Percentiles rank a stretch among this genome's conserved stretches.
Evolutionary conservation across 164 flowering plant species (phyloP).

Genomic region (Chimonanthus praecox): DNA sequence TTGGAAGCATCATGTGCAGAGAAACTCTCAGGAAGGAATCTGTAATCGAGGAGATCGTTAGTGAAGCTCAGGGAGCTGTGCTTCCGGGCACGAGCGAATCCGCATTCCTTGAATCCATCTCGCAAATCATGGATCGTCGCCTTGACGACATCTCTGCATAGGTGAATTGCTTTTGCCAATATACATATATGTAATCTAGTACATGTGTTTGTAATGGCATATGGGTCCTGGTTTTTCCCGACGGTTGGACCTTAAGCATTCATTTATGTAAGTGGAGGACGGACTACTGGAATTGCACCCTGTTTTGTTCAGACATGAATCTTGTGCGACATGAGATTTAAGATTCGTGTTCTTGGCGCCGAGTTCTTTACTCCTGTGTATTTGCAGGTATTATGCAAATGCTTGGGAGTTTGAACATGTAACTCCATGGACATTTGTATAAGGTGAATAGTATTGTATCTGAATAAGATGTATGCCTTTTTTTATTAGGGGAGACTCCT

Average conservation of each 20-base stretch:
- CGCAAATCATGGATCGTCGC: conserved; percentile 47
- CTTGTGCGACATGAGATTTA: background rate
- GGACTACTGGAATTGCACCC: background rate
- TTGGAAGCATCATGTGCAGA: conserved; percentile 77
- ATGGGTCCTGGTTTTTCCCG: background rate
- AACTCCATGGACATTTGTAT: background rate
- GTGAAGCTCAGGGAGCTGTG: conserved; percentile 44
- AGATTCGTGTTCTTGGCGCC: background rate
- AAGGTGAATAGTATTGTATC: background rate
- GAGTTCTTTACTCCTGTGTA: background rate
- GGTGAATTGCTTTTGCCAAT: background rate
- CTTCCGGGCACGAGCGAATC: conserved; percentile 53
- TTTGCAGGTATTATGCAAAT: background rate
- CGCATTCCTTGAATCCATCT: conserved; percentile 52
- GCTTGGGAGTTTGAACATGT: background rate
- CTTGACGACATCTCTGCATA: conserved; percentile 30
- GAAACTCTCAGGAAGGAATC: conserved; percentile 57
- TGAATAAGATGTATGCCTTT: background rate
- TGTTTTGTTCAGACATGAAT: background rate
- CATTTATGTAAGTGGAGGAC: background rate
- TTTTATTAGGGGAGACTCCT: background rate
- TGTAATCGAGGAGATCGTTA: conserved; percentile 59
- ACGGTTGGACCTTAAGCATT: background rate
- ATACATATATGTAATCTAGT: background rate
- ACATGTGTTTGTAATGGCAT: background rate